phyloP scores from a whole-genome alignment of 306 rosid species.

The Clitoria ternatea region DNA sequence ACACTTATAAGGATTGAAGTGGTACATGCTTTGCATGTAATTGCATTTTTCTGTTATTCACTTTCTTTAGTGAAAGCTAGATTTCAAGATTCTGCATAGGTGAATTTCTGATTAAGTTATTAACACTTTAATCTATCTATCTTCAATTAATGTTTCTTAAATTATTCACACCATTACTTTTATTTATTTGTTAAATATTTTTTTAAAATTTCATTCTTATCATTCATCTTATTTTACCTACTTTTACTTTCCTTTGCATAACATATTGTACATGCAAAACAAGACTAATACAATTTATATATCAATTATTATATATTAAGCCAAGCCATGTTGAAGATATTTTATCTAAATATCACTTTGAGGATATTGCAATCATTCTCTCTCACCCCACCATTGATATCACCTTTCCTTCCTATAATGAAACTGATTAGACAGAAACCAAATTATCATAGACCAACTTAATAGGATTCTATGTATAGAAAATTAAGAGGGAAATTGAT shows the following conservation, averaged over 20 bases:
- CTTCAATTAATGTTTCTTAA: too few relatives aligned
- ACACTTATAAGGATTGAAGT: too few relatives aligned
- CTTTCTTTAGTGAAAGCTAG: slow-evolving; percentile 33
- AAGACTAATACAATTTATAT: too few relatives aligned
- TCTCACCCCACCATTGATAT: slow-evolving; percentile 43
- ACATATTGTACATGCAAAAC: too few relatives aligned
- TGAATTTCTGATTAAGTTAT: slow-evolving; percentile 13
- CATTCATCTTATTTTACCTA: too few relatives aligned
- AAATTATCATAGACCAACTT: slow-evolving; percentile 26
- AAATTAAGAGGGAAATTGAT: background rate
- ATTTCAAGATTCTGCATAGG: slow-evolving; percentile 36
- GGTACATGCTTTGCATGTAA: too few relatives aligned
- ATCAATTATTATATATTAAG: too few relatives aligned
- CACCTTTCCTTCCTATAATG: slow-evolving; percentile 21
- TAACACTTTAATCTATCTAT: slow-evolving; percentile 1
- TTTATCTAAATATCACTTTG: slow-evolving; percentile 34
- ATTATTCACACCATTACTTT: too few relatives aligned
- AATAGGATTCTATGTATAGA: slow-evolving; percentile 16
- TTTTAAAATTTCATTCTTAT: too few relatives aligned
- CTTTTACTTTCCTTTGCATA: too few relatives aligned
- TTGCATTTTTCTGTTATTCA: slow-evolving; percentile 4
- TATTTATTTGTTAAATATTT: too few relatives aligned
- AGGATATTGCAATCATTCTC: slow-evolving; percentile 53
- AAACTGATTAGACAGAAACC: slow-evolving; percentile 39
- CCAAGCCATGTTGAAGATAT: slow-evolving; percentile 27